Base-by-base conservation (phyloP, 345 rosid species). In the Cardamine chenopodiifolia region DNA sequence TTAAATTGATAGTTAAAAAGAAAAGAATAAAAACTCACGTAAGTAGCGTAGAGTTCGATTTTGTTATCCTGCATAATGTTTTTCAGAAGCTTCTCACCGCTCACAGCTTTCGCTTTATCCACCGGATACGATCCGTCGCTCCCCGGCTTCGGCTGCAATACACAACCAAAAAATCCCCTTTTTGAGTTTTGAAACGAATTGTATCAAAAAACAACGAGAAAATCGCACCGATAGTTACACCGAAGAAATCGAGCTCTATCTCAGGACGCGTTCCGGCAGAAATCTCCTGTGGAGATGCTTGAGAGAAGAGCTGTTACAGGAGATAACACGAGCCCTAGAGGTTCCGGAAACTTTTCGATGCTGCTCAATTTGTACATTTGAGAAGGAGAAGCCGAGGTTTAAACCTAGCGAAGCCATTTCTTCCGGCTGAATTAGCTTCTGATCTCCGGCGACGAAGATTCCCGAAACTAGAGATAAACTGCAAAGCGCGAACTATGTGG, bases 71-170 rank as follows among this genome's bases (percentile, higher is more conserved):
- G 72, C 98, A 94, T 88, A 72, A 89, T 87, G 81, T 26, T 88
- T 83, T 91, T 85, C 82, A 91, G 70, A 35, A 89, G 83, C 87
- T 91, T 89, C 74, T 86, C 95, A 31, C 98, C 97, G 39, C 96
- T 89, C 12, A 87, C 55, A 23, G 86, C 89, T 28, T 82, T 87
- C 0, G 87, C 85, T 81, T 80, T 87, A 52, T 88, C 89, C 84
- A 76, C 84, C 20, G 86, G 86, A 75, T 82, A 88, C 70, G 80
- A 77, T n/a, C 92, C 93, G 25, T 87, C 93, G 18, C 79, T 75
- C 35, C 45, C 91, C 8, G 84, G 78, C 70, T 86, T 94, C 50
- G 95, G 89, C 98, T 89, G 85, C 66, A 74, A 66, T 58, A 75
- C 50, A 66, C 34, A 44, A 62, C 0, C 18, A 11, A 52, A 10